Evolutionary conservation across 805 yeast species (phyloP), one percentile per base, ranked within the genome.

Genomic region (Ogataea paradorogensis): DNA sequence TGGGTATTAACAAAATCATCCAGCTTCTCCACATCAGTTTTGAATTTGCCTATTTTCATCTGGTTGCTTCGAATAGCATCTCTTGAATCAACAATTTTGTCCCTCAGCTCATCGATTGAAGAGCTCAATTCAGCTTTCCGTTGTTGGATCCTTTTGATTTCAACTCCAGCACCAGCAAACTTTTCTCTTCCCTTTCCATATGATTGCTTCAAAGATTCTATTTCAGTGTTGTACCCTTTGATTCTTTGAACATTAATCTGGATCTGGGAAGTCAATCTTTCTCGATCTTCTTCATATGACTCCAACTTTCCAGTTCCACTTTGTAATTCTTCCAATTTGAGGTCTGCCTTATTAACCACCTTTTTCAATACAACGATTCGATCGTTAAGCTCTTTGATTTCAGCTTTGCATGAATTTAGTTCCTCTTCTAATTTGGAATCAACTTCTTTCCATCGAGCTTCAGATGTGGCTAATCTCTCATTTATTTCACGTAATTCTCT

Each of bases 311-410:
- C 71, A 14, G 56, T 53, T 22, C 68, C 65, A 38, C 69, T 72
- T 7, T 68, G 70, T 37, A 70, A 63, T 15, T 74, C 80, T 14
- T 60, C 65, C 13, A 78, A 50, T 36, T 67, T 66, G 26, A 62
- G 56, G 27, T 62, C 64, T 4, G 70, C 45, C 22, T 66, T 61
- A 36, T 57, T 59, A 4, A 64, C 56, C 28, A 65, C 47, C 35
- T 43, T 46, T 23, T 52, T 44, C 30, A 53, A 27, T 30, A 46
- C n/a, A 22, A 42, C 40, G 9, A 45, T 45, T 37, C 52, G 38
- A 38, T 26, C 40, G 35, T 43, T 39, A 6, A 14, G 46, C n/a
- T 21, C 38, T 45, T 26, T 43, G 40, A 33, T 45, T 46, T 45
- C 49, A 41, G 10, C 33, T 27, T 27, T 25, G 6, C 29, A 24